Percentiles rank a stretch among this genome's conserved stretches.
Conservation (phyloP, 2,329 filamentous ascomycete genomes). For the Nigrospora osmanthi region DNA sequence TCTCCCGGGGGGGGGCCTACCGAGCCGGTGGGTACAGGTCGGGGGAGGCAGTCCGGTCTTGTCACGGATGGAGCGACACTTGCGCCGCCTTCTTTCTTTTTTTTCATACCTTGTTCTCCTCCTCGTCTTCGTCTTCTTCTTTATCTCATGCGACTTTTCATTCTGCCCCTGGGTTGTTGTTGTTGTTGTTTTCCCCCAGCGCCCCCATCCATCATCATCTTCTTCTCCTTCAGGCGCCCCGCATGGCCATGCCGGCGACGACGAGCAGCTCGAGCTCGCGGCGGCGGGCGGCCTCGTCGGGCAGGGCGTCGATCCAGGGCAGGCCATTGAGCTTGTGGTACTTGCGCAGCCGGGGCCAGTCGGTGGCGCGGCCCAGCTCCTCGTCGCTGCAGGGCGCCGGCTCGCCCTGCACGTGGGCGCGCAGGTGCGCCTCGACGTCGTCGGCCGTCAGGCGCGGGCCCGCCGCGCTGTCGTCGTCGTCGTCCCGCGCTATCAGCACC, state of each 20-base stretch:
- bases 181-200: background rate
- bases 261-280: conserved; percentile 61
- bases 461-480: background rate
- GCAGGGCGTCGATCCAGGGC: conserved; percentile 38
- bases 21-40: too few relatives aligned
- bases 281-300: conserved; percentile 33
- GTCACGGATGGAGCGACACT: too few relatives aligned
- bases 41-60: too few relatives aligned
- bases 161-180: too few relatives aligned
- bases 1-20: too few relatives aligned
- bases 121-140: too few relatives aligned
- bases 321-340: conserved; percentile 74
- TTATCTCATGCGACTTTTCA: too few relatives aligned
- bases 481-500: conserved; percentile 43
- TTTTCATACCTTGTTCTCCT: too few relatives aligned
- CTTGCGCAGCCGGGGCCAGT: conserved; percentile 67
- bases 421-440: conserved; percentile 51
- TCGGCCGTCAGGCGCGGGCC: conserved; percentile 25
- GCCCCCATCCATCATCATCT: background rate
- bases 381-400: conserved; percentile 54
- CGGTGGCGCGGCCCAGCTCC: conserved; percentile 49
- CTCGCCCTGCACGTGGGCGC: conserved; percentile 52
- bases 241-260: conserved; percentile 70
- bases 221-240: conserved; percentile 54
- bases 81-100: too few relatives aligned